A percentile compares a stretch with the other conserved stretches of the same genome.
phyloP scores from a whole-genome alignment of 192 early-diverging fungal species.

The Coemansia sp. region DNA sequence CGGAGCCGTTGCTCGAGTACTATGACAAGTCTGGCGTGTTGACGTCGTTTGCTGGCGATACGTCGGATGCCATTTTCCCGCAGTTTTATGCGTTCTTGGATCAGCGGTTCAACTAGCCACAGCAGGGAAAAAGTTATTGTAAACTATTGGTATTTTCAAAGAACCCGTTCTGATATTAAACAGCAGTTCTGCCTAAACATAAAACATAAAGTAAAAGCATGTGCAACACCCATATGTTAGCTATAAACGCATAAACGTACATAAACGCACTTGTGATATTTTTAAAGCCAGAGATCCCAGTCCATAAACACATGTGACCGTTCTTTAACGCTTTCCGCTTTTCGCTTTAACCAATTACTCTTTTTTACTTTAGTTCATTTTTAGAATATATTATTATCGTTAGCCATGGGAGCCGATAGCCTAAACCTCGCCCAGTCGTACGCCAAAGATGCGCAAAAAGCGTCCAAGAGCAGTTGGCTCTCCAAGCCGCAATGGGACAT shows the following conservation, averaged over 20 bases:
- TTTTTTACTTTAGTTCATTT: too few species aligned
- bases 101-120: constrained; percentile 34
- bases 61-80: constrained; percentile 92
- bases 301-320: too few species aligned
- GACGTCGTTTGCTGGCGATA: constrained; percentile 68
- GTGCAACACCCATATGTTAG: too few species aligned
- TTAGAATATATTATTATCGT: neutral
- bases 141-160: neutral
- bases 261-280: too few species aligned
- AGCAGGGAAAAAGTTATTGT: neutral
- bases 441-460: constrained; percentile 51
- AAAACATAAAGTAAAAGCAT: too few species aligned
- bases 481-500: constrained; percentile 52
- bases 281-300: too few species aligned
- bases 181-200: neutral
- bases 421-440: constrained; percentile 36
- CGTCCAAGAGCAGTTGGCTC: constrained; percentile 45
- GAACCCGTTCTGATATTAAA: neutral
- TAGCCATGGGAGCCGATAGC: constrained; percentile 32
- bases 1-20: constrained; percentile 83
- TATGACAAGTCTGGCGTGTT: constrained; percentile 68
- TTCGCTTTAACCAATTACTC: neutral
- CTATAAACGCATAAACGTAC: too few species aligned
- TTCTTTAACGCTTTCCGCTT: neutral
- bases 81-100: constrained; percentile 60